Conservation (phyloP, 2,329 filamentous ascomycete genomes). For the Aureobasidium sp. region DNA sequence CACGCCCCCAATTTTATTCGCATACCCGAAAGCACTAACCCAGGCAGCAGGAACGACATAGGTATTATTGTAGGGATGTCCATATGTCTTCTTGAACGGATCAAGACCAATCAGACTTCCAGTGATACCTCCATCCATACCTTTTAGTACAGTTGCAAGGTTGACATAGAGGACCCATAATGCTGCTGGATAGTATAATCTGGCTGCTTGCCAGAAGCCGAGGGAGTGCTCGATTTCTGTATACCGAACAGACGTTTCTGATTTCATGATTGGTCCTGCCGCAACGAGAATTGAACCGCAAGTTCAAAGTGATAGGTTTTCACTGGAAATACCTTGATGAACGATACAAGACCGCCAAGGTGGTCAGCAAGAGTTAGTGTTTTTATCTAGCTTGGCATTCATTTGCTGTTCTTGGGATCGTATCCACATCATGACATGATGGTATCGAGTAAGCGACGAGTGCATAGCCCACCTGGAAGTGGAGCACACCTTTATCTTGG, state of each 20-base stretch:
- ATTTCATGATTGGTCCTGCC: background rate
- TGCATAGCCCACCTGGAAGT: background rate
- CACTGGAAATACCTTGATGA: too few relatives aligned
- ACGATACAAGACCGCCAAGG: background rate
- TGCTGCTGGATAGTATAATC: conserved; percentile 9
- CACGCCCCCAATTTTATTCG: conserved; percentile 7
- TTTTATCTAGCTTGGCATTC: background rate
- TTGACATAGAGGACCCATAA: conserved; percentile 7
- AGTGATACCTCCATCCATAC: conserved; percentile 6
- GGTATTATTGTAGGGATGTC: background rate
- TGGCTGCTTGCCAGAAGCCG: conserved; percentile 8
- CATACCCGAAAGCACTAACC: conserved; percentile 10
- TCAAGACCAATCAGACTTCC: conserved; percentile 8
- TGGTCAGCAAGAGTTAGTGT: background rate
- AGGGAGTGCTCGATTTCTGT: background rate
- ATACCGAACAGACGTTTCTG: background rate
- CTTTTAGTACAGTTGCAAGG: conserved; percentile 1
- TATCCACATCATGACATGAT: conserved; percentile 2
- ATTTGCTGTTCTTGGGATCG: background rate
- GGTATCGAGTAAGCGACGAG: background rate
- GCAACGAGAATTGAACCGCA: background rate
- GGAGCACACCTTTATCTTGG: background rate
- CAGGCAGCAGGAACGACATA: conserved; percentile 10
- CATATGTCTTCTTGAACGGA: conserved; percentile 1
- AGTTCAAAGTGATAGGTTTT: too few relatives aligned